phyloP scores from a whole-genome alignment of 768 basidiomycete genomes.

The Xerocomus brunneocitrinus region DNA sequence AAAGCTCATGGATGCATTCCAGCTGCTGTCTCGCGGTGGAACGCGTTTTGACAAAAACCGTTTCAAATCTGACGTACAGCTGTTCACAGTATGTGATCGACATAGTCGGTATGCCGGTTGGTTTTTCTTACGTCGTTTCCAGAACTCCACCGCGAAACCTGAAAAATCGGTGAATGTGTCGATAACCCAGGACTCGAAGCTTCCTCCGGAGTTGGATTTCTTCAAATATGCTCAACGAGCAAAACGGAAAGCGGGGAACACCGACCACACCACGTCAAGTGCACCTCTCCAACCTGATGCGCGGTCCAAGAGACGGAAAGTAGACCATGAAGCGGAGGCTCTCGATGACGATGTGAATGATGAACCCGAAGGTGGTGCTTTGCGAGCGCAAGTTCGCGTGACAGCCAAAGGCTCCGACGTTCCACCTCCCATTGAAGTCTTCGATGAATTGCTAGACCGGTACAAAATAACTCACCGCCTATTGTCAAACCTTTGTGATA shows the following conservation, averaged over 20 bases:
- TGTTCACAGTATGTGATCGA: constrained; percentile 57
- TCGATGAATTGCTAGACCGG: constrained; percentile 53
- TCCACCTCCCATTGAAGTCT: constrained; percentile 54
- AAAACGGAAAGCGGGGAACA: constrained; percentile 46
- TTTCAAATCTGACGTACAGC: constrained; percentile 62
- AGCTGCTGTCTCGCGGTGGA: constrained; percentile 83
- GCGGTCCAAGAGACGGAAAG: constrained; percentile 29
- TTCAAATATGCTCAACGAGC: constrained; percentile 73
- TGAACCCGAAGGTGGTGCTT: constrained; percentile 17
- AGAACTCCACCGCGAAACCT: constrained; percentile 25
- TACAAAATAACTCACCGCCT: constrained; percentile 58
- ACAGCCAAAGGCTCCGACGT: constrained; percentile 68
- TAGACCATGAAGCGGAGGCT: constrained; percentile 23
- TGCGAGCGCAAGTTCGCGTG: constrained; percentile 56
- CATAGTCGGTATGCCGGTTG: background rate
- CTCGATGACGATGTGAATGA: constrained; percentile 19
- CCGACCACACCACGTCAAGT: constrained; percentile 11
- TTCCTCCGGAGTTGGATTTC: constrained; percentile 83
- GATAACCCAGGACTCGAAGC: constrained; percentile 38
- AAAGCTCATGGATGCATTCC: constrained; percentile 75
- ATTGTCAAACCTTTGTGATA: constrained; percentile 56
- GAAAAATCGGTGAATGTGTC: constrained; percentile 21
- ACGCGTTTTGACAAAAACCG: constrained; percentile 72
- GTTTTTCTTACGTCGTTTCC: constrained; percentile 2
- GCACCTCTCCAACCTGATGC: constrained; percentile 5